These are phyloP conservation scores for Apiotrichum mycotoxinovorans DNA, from an alignment of 1,284 basidiomycete species.

Conservation along the genomic window DNA sequence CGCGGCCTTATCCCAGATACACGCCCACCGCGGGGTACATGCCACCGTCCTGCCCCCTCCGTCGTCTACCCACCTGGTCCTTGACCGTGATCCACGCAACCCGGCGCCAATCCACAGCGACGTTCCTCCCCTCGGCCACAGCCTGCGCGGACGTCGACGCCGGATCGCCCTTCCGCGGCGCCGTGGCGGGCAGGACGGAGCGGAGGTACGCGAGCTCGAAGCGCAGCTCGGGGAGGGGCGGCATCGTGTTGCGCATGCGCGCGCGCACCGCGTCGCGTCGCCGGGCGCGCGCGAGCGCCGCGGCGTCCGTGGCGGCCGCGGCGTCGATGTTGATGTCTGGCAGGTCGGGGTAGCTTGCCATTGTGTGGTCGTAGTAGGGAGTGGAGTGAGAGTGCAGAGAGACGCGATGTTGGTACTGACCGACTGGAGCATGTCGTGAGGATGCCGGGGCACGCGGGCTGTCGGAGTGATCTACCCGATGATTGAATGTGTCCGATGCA, in stretches of 20 bases:
- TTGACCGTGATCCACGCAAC: constrained; percentile 44
- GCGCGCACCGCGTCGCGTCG: constrained; percentile 33
- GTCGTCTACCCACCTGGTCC: constrained; percentile 43
- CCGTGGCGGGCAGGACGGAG: constrained; percentile 32
- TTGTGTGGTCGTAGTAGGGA: background rate
- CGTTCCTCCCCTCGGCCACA: constrained; percentile 33
- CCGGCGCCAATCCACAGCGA: constrained; percentile 41
- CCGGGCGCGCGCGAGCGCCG: constrained; percentile 15
- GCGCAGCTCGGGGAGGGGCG: constrained; percentile 46
- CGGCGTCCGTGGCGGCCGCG: background rate
- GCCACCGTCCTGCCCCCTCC: background rate
- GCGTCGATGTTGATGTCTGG: constrained; percentile 8
- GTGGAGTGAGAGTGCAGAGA: background rate
- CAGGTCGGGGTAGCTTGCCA: constrained; percentile 26
- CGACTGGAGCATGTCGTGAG: background rate
- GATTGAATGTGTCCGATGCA: too few species aligned
- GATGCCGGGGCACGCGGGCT: too few species aligned
- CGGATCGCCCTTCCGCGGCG: constrained; percentile 14
- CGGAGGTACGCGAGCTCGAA: constrained; percentile 43
- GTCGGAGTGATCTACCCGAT: too few species aligned
- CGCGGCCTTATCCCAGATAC: too few species aligned
- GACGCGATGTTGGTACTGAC: background rate
- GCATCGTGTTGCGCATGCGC: constrained; percentile 40
- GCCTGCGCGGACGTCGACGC: background rate
- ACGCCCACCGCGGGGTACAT: background rate